Percentiles rank a stretch among this genome's conserved stretches.
Conservation (phyloP, 257 asterid species). For the Solanum chilense region DNA sequence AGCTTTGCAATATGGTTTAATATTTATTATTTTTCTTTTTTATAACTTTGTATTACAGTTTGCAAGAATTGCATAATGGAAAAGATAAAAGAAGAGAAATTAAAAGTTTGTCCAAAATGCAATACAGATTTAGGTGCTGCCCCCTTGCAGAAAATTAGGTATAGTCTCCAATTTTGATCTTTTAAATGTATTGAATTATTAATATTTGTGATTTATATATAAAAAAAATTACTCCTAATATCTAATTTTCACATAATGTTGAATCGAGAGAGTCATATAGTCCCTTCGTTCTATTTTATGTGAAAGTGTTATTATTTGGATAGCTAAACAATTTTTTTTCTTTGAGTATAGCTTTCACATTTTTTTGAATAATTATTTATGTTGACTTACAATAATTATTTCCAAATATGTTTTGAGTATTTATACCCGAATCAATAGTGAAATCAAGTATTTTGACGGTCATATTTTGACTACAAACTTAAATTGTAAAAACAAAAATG, state of each 20-base stretch:
- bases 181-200: not conserved
- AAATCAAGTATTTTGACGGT: no score
- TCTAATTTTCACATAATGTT: not conserved
- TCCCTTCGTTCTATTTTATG: not conserved
- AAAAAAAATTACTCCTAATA: not conserved
- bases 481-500: no score
- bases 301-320: no score
- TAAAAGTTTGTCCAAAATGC: slow-evolving; percentile 44
- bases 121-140: slow-evolving; percentile 33
- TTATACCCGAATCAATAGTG: no score
- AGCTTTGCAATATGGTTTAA: no score
- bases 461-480: no score
- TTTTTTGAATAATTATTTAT: no score
- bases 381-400: no score
- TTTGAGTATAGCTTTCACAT: no score
- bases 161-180: not conserved
- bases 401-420: no score
- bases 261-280: not conserved
- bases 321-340: no score
- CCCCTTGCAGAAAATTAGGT: slow-evolving; percentile 63
- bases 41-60: slow-evolving; percentile 17
- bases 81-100: slow-evolving; percentile 35
- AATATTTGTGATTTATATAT: not conserved
- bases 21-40: not conserved
- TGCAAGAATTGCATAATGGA: slow-evolving; percentile 51